These are phyloP conservation scores for Sphaerostilbella broomeana DNA, from an alignment of 2,329 filamentous ascomycete genomes.

Conservation along the genomic window DNA sequence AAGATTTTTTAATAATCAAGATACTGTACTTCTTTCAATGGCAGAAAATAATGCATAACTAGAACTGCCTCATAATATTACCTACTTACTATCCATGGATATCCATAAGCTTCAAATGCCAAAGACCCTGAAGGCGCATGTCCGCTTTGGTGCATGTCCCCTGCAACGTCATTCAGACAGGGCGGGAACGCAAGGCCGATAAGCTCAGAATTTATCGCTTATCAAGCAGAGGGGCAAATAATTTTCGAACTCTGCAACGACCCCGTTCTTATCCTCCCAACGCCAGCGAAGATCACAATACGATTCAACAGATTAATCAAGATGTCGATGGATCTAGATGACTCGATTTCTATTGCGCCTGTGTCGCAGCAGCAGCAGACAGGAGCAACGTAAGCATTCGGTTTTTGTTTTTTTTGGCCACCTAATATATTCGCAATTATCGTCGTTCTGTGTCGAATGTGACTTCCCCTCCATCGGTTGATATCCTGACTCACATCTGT, in stretches of 20 bases:
- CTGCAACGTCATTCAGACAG: neutral
- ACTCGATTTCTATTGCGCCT: constrained; percentile 32
- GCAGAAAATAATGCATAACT: neutral
- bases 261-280: constrained; percentile 16
- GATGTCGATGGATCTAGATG: constrained; percentile 41
- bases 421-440: no score
- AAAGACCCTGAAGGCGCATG: neutral
- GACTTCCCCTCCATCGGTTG: no score
- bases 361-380: constrained; percentile 26
- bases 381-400: constrained; percentile 33
- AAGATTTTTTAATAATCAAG: constrained; percentile 52
- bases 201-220: constrained; percentile 21
- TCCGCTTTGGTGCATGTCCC: constrained; percentile 14
- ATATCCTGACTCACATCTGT: constrained; percentile 2
- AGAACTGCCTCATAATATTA: neutral
- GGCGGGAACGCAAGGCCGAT: constrained; percentile 5
- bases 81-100: neutral
- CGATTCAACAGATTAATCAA: constrained; percentile 13
- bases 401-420: constrained; percentile 10
- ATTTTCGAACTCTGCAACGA: constrained; percentile 25
- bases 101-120: neutral
- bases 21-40: neutral
- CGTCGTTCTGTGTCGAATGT: no score
- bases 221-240: constrained; percentile 34
- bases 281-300: constrained; percentile 9